phyloP scores from a whole-genome alignment of 108 stramenopile species.

The Fistulifera pelliculosa region DNA sequence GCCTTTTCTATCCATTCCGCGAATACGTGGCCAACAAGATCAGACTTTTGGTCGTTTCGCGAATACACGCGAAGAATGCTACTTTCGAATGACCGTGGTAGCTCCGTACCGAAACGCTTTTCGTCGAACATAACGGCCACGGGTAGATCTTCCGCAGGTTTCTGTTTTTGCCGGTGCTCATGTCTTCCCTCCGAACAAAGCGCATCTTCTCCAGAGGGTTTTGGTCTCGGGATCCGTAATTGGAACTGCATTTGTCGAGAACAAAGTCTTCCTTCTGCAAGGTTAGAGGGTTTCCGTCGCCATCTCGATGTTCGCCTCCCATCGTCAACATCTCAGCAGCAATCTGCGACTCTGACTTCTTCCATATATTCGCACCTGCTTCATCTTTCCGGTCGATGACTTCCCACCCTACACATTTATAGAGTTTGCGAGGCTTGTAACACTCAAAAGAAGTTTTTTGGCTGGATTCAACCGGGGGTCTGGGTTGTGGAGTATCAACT shows the following conservation, averaged over 20 bases:
- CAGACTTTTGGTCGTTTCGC: slow-evolving; percentile 24
- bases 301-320: slow-evolving; percentile 14
- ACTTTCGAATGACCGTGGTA: slow-evolving; percentile 26
- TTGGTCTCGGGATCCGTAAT: slow-evolving; percentile 51
- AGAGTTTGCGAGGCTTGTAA: slow-evolving; percentile 36
- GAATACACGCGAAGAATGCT: slow-evolving; percentile 39
- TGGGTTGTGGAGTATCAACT: slow-evolving; percentile 30
- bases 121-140: slow-evolving; percentile 25
- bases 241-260: slow-evolving; percentile 46
- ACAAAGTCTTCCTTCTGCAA: slow-evolving; percentile 48
- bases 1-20: slow-evolving; percentile 17
- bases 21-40: slow-evolving; percentile 33
- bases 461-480: slow-evolving; percentile 27
- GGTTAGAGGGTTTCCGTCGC: background rate
- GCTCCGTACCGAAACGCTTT: background rate
- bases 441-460: slow-evolving; percentile 33
- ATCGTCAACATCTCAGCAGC: slow-evolving; percentile 16
- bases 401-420: slow-evolving; percentile 33
- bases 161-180: slow-evolving; percentile 15
- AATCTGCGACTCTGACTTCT: slow-evolving; percentile 15
- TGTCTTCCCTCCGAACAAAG: slow-evolving; percentile 42
- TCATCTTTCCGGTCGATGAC: slow-evolving; percentile 7
- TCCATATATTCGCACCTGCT: slow-evolving; percentile 10
- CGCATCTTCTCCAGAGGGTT: slow-evolving; percentile 69
- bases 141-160: slow-evolving; percentile 30